phyloP scores from a whole-genome alignment of 1,284 basidiomycete genomes.

The Moesziomyces antarcticus region DNA sequence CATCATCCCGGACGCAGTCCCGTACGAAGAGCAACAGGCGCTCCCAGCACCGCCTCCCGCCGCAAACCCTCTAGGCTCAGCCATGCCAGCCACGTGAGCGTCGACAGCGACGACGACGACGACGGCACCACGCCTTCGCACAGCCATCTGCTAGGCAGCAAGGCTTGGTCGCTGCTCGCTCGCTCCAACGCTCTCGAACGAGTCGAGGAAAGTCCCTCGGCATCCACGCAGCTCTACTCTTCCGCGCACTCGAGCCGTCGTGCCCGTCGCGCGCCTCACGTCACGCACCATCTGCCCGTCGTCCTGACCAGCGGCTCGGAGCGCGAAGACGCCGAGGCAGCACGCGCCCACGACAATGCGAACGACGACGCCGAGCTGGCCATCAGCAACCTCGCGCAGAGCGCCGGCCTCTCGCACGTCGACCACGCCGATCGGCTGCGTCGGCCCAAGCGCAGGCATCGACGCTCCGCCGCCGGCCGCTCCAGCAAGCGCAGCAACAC shows the following conservation, averaged over 20 bases:
- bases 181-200: slow-evolving; percentile 23
- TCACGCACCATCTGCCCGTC: slow-evolving; percentile 15
- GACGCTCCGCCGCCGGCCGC: slow-evolving; percentile 32
- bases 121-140: slow-evolving; percentile 16
- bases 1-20: slow-evolving; percentile 30
- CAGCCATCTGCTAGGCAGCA: slow-evolving; percentile 33
- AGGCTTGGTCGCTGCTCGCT: slow-evolving; percentile 35
- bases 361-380: slow-evolving; percentile 33
- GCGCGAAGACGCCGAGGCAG: slow-evolving; percentile 11
- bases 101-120: slow-evolving; percentile 25
- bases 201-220: slow-evolving; percentile 21
- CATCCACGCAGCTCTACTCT: slow-evolving; percentile 41
- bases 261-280: slow-evolving; percentile 7
- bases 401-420: slow-evolving; percentile 38
- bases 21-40: background rate
- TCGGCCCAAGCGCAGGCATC: slow-evolving; percentile 40
- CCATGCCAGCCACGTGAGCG: slow-evolving; percentile 22
- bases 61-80: slow-evolving; percentile 24
- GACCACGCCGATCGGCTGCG: slow-evolving; percentile 24
- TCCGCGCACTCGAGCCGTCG: slow-evolving; percentile 33
- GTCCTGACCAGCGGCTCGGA: slow-evolving; percentile 41
- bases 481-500: slow-evolving; percentile 52
- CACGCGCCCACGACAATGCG: background rate
- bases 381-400: slow-evolving; percentile 40
- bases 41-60: too few species aligned